Conservation (phyloP, 495 filamentous ascomycete genomes). For the Penicillium angulare region DNA sequence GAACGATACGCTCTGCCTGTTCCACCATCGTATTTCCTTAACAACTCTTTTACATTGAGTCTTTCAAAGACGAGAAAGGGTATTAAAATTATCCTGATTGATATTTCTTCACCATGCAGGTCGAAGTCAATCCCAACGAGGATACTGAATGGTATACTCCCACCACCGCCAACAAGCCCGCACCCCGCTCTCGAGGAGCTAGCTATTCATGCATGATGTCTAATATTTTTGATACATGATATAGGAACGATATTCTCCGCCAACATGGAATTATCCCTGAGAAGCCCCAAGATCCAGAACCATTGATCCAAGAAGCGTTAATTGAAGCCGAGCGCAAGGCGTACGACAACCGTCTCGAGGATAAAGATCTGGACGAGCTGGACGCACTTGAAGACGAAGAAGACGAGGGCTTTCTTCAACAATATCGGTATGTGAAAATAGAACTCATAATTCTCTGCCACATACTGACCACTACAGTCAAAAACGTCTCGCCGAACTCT, state of each 20-base stretch:
- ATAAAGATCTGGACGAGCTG: conserved; percentile 90
- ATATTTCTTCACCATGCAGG: conserved; percentile 59
- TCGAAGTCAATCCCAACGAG: conserved; percentile 92
- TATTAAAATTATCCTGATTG: neutral
- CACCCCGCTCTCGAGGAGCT: conserved; percentile 9
- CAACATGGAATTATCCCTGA: conserved; percentile 95
- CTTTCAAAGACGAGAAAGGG: no score
- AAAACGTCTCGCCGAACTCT: conserved; percentile 79
- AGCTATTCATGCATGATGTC: conserved; percentile 6
- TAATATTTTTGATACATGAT: conserved; percentile 5
- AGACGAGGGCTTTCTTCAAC: conserved; percentile 85
- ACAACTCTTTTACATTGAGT: no score
- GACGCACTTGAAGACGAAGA: conserved; percentile 92
- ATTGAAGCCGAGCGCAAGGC: conserved; percentile 74
- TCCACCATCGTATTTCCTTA: neutral
- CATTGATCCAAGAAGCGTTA: conserved; percentile 94
- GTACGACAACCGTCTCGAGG: conserved; percentile 87
- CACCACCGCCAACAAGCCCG: neutral
- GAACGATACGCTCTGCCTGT: conserved; percentile 1
- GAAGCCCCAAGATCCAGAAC: conserved; percentile 90
- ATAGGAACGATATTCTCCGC: conserved; percentile 97
- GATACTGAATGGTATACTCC: conserved; percentile 89
- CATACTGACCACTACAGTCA: conserved; percentile 48
- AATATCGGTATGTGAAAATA: conserved; percentile 58
- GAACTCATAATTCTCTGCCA: no score